These are phyloP conservation scores for Blastobotrys niveus DNA, from an alignment of 1,139 yeast species.

Conservation along the genomic window DNA sequence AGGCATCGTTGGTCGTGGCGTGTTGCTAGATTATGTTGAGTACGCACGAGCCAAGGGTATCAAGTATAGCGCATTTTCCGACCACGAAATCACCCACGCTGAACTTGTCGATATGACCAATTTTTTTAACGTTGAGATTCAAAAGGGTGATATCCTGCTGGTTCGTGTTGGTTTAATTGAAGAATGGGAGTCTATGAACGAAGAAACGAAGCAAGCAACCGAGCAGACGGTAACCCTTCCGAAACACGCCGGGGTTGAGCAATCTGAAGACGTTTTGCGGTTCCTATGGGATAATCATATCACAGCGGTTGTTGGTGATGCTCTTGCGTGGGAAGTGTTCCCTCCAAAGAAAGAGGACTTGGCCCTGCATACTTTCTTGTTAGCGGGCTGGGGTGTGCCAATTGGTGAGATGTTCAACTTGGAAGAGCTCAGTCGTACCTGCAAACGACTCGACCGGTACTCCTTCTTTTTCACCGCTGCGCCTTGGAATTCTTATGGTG, in stretches of 20 bases:
- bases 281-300: conserved; percentile 30
- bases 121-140: conserved; percentile 20
- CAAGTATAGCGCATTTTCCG: conserved; percentile 26
- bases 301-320: conserved; percentile 30
- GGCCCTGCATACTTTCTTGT: conserved; percentile 28
- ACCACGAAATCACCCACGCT: conserved; percentile 23
- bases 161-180: conserved; percentile 30
- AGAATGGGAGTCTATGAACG: conserved; percentile 27
- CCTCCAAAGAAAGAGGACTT: conserved; percentile 48
- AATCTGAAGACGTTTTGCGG: conserved; percentile 21
- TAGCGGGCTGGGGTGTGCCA: conserved; percentile 23
- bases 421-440: conserved; percentile 22
- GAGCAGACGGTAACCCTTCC: conserved; percentile 1
- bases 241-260: conserved; percentile 25
- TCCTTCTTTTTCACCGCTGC: conserved; percentile 20
- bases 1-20: conserved; percentile 34
- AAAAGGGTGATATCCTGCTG: conserved; percentile 30
- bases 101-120: conserved; percentile 25
- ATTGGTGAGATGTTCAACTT: conserved; percentile 20
- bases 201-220: conserved; percentile 11
- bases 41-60: conserved; percentile 28
- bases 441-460: conserved; percentile 18
- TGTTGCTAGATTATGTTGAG: conserved; percentile 30
- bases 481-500: conserved; percentile 17
- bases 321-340: conserved; percentile 31